Conservation (phyloP, 768 basidiomycete genomes). For the Russula ochroleuca region DNA sequence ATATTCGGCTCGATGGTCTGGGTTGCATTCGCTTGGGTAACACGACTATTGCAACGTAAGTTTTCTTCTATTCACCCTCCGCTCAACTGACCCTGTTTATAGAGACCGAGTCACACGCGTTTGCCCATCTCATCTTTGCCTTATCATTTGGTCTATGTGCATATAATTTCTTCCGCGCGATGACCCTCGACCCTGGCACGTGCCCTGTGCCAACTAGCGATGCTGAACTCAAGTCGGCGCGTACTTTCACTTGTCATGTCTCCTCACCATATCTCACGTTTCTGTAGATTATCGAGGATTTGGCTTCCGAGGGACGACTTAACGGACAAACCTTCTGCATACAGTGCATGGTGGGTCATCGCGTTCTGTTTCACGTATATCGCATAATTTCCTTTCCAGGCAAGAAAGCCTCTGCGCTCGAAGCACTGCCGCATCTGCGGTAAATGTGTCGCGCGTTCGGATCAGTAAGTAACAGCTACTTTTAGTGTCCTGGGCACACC, state of each 20-base stretch:
- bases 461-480: conserved; percentile 65
- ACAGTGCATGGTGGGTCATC: conserved; percentile 72
- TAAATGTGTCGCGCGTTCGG: conserved; percentile 82
- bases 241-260: conserved; percentile 31
- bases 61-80: conserved; percentile 17
- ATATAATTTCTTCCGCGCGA: conserved; percentile 35
- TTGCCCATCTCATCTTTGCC: conserved; percentile 74
- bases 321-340: conserved; percentile 98
- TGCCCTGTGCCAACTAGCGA: conserved; percentile 80
- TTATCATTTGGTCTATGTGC: conserved; percentile 40
- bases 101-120: conserved; percentile 76
- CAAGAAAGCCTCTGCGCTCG: conserved; percentile 84
- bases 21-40: conserved; percentile 81
- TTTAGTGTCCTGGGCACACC: conserved; percentile 10
- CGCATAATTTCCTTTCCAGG: conserved; percentile 39
- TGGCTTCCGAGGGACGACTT: conserved; percentile 80
- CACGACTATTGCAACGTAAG: conserved; percentile 68
- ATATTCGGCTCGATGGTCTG: conserved; percentile 82
- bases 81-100: background rate
- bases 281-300: conserved; percentile 77
- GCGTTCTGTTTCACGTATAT: background rate
- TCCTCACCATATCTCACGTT: background rate
- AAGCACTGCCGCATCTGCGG: conserved; percentile 95
- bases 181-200: conserved; percentile 84
- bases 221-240: conserved; percentile 79